These are phyloP conservation scores for Fusarium armeniacum DNA, from an alignment of 2,329 filamentous ascomycete species.

Conservation along the genomic window DNA sequence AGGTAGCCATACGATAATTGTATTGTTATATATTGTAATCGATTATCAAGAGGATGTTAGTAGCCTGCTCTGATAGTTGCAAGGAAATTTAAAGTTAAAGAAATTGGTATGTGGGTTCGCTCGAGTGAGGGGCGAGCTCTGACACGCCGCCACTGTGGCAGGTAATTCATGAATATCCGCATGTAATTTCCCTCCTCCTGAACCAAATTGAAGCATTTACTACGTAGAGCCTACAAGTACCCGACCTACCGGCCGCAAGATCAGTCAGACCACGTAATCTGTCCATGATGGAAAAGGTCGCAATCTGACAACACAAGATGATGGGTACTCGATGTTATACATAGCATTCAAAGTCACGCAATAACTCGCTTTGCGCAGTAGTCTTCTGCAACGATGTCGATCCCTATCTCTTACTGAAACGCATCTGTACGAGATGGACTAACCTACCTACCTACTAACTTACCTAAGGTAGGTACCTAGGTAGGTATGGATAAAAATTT, in stretches of 20 bases:
- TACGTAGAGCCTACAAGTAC: not conserved
- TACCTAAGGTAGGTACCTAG: not conserved
- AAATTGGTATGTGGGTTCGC: constrained; percentile 10
- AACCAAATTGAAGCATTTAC: constrained; percentile 2
- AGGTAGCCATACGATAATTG: not conserved
- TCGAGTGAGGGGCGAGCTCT: constrained; percentile 1
- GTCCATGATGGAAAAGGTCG: not conserved
- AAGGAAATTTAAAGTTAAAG: not conserved
- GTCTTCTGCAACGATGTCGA: constrained; percentile 16
- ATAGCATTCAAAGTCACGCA: not conserved
- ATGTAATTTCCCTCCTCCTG: constrained; percentile 39
- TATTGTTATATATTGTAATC: not conserved
- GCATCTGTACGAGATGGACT: not conserved
- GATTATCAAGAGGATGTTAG: not conserved
- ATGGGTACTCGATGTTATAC: not conserved
- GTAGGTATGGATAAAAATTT: constrained; percentile 10
- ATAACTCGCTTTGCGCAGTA: not conserved
- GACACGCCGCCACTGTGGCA: constrained; percentile 7
- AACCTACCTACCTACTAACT: too few relatives aligned
- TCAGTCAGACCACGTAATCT: not conserved
- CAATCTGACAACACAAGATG: not conserved
- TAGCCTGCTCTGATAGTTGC: not conserved
- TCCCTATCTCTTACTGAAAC: constrained; percentile 33
- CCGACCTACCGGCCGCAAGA: not conserved
- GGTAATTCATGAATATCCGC: constrained; percentile 35